A percentile compares a stretch with the other conserved stretches of the same genome.
Conservation (phyloP, 2,329 filamentous ascomycete species). For the Furcasterigmium furcatum region DNA sequence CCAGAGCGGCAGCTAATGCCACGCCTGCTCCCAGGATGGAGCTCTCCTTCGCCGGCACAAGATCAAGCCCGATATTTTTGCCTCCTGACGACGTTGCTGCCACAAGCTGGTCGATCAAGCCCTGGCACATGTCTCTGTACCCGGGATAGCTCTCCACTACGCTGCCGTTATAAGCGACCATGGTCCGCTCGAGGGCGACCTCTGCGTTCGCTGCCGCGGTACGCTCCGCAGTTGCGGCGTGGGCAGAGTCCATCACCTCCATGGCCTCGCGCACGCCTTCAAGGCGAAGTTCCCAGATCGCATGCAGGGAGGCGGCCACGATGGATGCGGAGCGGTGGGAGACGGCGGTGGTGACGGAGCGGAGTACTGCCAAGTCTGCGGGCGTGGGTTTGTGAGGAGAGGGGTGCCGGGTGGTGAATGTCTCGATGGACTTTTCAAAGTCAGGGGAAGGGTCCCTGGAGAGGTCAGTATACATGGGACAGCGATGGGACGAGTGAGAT, state of each 20-base stretch:
- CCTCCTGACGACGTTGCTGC: slow-evolving; percentile 13
- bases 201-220: slow-evolving; percentile 46
- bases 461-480: background rate
- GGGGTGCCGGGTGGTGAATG: slow-evolving; percentile 50
- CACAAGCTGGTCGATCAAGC: slow-evolving; percentile 59
- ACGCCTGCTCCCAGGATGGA: slow-evolving; percentile 74
- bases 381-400: slow-evolving; percentile 33
- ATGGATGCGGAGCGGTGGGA: slow-evolving; percentile 57
- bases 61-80: slow-evolving; percentile 42
- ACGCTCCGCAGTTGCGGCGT: slow-evolving; percentile 26
- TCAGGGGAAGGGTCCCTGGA: slow-evolving; percentile 40
- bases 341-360: slow-evolving; percentile 49
- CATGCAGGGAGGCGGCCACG: slow-evolving; percentile 55
- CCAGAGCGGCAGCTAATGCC: slow-evolving; percentile 44
- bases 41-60: slow-evolving; percentile 70
- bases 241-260: slow-evolving; percentile 16
- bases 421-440: slow-evolving; percentile 38
- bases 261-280: slow-evolving; percentile 38
- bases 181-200: slow-evolving; percentile 42
- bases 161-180: slow-evolving; percentile 75
- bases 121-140: slow-evolving; percentile 61
- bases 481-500: background rate
- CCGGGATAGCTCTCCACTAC: slow-evolving; percentile 76
- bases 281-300: slow-evolving; percentile 54
- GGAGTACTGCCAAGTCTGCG: slow-evolving; percentile 49